Conservation (phyloP, 2,329 filamentous ascomycete genomes). For the Acarospora socialis region DNA sequence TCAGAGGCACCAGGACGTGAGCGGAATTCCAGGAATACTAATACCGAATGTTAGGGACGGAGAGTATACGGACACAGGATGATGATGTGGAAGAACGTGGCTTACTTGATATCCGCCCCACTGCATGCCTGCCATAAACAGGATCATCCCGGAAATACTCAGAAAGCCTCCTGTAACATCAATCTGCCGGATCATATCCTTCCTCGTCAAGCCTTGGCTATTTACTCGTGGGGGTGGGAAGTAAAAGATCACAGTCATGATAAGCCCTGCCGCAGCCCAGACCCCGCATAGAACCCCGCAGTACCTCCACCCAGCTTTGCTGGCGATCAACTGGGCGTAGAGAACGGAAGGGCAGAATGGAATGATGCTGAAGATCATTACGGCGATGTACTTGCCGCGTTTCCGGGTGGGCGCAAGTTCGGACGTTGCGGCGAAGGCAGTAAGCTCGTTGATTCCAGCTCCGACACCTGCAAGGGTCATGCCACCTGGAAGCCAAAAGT, state of each 20-base stretch:
- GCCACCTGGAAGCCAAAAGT: constrained; percentile 24
- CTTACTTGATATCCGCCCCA: constrained; percentile 36
- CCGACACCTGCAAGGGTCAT: constrained; percentile 49
- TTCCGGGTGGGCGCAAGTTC: constrained; percentile 53
- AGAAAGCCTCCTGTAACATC: constrained; percentile 38
- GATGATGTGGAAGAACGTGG: constrained; percentile 8
- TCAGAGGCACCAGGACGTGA: constrained; percentile 32
- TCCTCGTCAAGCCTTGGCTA: constrained; percentile 23
- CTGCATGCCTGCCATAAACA: constrained; percentile 36
- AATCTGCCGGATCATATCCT: constrained; percentile 30
- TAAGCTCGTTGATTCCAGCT: constrained; percentile 54
- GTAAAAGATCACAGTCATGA: constrained; percentile 30
- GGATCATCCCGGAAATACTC: constrained; percentile 32
- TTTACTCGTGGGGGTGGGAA: constrained; percentile 32
- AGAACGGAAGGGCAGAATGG: constrained; percentile 50
- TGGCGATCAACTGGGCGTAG: constrained; percentile 43
- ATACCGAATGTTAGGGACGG: no score
- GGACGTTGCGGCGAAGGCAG: constrained; percentile 51
- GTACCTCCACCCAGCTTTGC: constrained; percentile 31
- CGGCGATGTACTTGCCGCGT: constrained; percentile 48
- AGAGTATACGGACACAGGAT: constrained; percentile 7
- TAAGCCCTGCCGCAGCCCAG: constrained; percentile 29
- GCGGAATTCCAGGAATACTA: constrained; percentile 32
- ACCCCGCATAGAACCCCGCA: constrained; percentile 28
- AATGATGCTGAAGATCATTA: constrained; percentile 46